Percentiles rank a stretch among this genome's conserved stretches.
Conservation (phyloP, 768 basidiomycete genomes). For the Pisolithus orientalis region DNA sequence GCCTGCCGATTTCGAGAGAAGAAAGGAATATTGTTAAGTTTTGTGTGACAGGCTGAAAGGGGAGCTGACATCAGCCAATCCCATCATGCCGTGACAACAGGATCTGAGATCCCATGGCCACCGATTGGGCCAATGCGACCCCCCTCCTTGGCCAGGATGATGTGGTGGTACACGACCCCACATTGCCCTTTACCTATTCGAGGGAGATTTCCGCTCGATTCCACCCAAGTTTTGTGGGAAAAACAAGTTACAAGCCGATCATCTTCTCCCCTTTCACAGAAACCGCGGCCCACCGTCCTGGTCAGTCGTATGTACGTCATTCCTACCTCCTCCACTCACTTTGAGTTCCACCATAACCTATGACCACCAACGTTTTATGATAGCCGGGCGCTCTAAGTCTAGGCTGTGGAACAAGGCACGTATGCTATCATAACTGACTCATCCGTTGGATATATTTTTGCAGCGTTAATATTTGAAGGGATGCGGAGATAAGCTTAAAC, state of each 20-base stretch:
- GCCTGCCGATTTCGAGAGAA: conserved; percentile 21
- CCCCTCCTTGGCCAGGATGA: too few species aligned
- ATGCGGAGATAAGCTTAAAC: too few species aligned
- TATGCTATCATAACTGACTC: background rate
- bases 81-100: conserved; percentile 16
- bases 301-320: background rate
- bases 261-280: background rate
- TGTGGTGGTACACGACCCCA: background rate
- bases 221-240: background rate
- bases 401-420: background rate
- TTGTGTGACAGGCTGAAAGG: conserved; percentile 8
- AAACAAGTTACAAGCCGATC: background rate
- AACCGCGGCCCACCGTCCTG: background rate
- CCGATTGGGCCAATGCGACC: background rate
- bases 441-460: too few species aligned
- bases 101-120: conserved; percentile 12
- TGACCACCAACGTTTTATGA: background rate
- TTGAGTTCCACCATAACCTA: background rate
- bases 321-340: background rate
- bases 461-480: too few species aligned
- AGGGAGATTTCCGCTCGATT: background rate
- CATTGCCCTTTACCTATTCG: background rate
- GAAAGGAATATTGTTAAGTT: conserved; percentile 17
- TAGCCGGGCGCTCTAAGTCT: background rate
- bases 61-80: conserved; percentile 27